These are phyloP conservation scores for Ramularia collo-cygni DNA, from an alignment of 2,329 filamentous ascomycete genomes.

Conservation along the genomic window DNA sequence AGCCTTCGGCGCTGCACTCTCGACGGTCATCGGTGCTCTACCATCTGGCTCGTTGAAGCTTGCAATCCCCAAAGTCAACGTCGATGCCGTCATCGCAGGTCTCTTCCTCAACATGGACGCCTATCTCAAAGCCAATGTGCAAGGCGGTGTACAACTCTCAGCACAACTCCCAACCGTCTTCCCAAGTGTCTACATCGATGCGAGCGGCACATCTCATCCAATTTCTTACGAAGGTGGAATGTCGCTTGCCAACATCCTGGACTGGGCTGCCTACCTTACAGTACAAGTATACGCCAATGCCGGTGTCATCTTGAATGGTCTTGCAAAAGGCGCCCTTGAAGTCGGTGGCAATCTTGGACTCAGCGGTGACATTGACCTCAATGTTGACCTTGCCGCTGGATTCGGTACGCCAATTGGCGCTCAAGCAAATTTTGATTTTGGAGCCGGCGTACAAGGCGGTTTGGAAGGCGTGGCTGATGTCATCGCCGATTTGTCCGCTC, in stretches of 20 bases:
- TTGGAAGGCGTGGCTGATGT: too few relatives aligned
- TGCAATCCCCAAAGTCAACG: slow-evolving; percentile 8
- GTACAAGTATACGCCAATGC: slow-evolving; percentile 8
- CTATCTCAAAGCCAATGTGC: slow-evolving; percentile 3
- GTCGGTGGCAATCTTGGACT: slow-evolving; percentile 3
- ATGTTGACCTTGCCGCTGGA: not conserved
- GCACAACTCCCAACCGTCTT: slow-evolving; percentile 3
- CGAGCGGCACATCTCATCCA: slow-evolving; percentile 3
- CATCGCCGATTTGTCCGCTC: too few relatives aligned
- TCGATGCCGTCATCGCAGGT: slow-evolving; percentile 7
- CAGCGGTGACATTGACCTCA: slow-evolving; percentile 5
- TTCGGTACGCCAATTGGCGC: too few relatives aligned
- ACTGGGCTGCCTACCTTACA: slow-evolving; percentile 13
- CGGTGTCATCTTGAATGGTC: slow-evolving; percentile 5
- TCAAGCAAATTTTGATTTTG: not conserved
- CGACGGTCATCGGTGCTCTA: slow-evolving; percentile 3
- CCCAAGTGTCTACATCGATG: slow-evolving; percentile 2
- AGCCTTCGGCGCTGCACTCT: slow-evolving; percentile 6
- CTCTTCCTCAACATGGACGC: slow-evolving; percentile 4
- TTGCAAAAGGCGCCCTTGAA: not conserved
- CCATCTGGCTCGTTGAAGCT: slow-evolving; percentile 7
- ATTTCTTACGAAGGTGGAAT: slow-evolving; percentile 10
- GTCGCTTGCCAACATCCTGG: slow-evolving; percentile 12
- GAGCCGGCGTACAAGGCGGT: not conserved
- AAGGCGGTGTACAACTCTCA: slow-evolving; percentile 1